Evolutionary conservation across 192 early-diverging fungal species (phyloP), one percentile per base, ranked within the genome.

Genomic region (Coemansia sp.): DNA sequence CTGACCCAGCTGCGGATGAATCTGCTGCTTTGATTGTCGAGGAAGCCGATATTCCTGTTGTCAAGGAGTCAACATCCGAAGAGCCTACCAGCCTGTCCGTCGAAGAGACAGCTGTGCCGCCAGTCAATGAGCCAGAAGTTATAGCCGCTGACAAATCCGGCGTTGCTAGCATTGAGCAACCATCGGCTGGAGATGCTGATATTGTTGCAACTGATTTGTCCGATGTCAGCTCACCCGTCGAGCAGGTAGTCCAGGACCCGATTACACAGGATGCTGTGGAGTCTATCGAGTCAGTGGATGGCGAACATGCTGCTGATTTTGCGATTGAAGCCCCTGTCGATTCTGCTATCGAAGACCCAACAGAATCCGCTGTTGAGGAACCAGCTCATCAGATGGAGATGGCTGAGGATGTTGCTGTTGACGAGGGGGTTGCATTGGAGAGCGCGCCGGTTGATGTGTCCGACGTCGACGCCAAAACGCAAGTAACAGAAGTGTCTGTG

Each of bases 291-390:
- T 19, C 48, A 19, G 19, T 0, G 6, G 6, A 35, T 21, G 48
- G 7, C 15, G 7, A 19, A 19, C 5, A 5, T 8, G 48, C 48
- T 49, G n/a, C 2, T 15, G 48, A 49, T 19, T 32, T 38, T 51
- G 29, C 22, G 17, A 37, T 24, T 38, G 67, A 62, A 9, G 55
- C 50, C 1, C 32, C 35, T 47, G 10, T 39, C 35, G 19, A 25
- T 27, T 14, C 53, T 37, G 67, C 12, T 35, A 22, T 29, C 35
- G 35, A 62, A 9, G 60, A 50, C 8, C 12, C 51, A 24, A 38
- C 50, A 19, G 24, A 4, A 5, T 17, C 45, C 5, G 38, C n/a
- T 24, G 21, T 15, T 43, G 57, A 38, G 24, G 19, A 12, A 5
- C 23, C 57, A 3, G 27, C 8, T 35, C 32, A 7, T 35, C 6